A percentile compares a stretch with the other conserved stretches of the same genome.
phyloP scores from a whole-genome alignment of 345 rosid species.

The Camelina hispida region DNA sequence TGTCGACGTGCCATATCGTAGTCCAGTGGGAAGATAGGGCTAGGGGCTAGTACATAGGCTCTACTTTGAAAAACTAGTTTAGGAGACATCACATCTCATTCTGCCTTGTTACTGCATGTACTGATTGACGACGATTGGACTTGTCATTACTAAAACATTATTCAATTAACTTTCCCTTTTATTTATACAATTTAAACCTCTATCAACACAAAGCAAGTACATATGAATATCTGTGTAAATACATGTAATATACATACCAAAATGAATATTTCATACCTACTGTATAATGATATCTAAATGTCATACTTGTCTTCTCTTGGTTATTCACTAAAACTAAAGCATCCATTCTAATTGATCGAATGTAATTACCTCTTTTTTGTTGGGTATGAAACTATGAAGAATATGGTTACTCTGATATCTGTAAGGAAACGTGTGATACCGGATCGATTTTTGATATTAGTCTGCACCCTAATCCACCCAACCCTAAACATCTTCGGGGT shows the following conservation, averaged over 20 bases:
- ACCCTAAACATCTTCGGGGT: not conserved
- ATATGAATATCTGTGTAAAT: not conserved
- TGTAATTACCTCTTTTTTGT: not conserved
- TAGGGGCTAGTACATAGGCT: constrained; percentile 10
- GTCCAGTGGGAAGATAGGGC: constrained; percentile 21
- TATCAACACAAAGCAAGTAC: not conserved
- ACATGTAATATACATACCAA: not conserved
- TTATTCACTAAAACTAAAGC: not conserved
- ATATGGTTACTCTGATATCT: not conserved
- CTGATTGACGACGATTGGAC: constrained; percentile 35
- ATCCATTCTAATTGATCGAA: not conserved
- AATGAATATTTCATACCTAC: not conserved
- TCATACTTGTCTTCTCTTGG: not conserved
- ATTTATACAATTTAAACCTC: not conserved
- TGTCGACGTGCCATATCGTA: constrained; percentile 25
- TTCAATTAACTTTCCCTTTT: not conserved
- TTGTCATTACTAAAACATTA: constrained; percentile 30
- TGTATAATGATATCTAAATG: not conserved
- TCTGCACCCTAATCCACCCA: not conserved
- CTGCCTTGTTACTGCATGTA: constrained; percentile 17
- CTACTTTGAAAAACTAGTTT: constrained; percentile 29
- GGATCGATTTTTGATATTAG: not conserved
- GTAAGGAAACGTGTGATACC: not conserved
- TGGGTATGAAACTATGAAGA: too few relatives aligned
- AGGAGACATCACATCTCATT: constrained; percentile 43